phyloP scores from a whole-genome alignment of 2,329 filamentous ascomycete species.

The Arthrobotrys iridis region DNA sequence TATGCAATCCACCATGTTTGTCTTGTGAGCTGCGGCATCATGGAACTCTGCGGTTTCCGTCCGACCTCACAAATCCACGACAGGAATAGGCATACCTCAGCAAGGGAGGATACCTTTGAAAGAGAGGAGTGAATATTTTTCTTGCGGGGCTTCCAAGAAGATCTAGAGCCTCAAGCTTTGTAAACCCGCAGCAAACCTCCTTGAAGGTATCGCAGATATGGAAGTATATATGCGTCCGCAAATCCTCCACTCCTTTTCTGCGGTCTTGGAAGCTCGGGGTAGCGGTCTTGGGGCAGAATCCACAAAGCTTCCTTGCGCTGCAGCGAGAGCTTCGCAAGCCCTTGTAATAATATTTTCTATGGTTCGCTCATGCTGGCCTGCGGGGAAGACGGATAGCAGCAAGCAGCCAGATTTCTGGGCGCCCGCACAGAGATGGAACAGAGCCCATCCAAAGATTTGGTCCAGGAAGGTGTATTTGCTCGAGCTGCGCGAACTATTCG shows the following conservation, averaged over 20 bases:
- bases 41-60: constrained; percentile 5
- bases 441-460: constrained; percentile 8
- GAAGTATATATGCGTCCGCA: constrained; percentile 18
- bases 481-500: constrained; percentile 1
- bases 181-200: background rate
- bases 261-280: constrained; percentile 30
- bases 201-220: constrained; percentile 15
- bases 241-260: constrained; percentile 24
- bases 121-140: constrained; percentile 42
- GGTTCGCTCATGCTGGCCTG: background rate
- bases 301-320: constrained; percentile 6
- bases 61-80: constrained; percentile 24
- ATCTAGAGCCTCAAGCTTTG: constrained; percentile 13
- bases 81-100: background rate
- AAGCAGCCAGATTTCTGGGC: constrained; percentile 29
- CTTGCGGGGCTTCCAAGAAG: background rate
- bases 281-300: constrained; percentile 14
- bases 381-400: constrained; percentile 38
- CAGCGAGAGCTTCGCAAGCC: constrained; percentile 9
- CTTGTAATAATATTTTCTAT: constrained; percentile 2
- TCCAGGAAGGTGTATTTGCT: constrained; percentile 36
- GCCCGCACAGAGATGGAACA: constrained; percentile 38
- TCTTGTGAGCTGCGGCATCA: constrained; percentile 19
- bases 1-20: constrained; percentile 14
- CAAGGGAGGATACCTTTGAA: constrained; percentile 15